A percentile compares a stretch with the other conserved stretches of the same genome.
Evolutionary conservation across 345 rosid genomes (phyloP).

Genomic region (Angophora floribunda): DNA sequence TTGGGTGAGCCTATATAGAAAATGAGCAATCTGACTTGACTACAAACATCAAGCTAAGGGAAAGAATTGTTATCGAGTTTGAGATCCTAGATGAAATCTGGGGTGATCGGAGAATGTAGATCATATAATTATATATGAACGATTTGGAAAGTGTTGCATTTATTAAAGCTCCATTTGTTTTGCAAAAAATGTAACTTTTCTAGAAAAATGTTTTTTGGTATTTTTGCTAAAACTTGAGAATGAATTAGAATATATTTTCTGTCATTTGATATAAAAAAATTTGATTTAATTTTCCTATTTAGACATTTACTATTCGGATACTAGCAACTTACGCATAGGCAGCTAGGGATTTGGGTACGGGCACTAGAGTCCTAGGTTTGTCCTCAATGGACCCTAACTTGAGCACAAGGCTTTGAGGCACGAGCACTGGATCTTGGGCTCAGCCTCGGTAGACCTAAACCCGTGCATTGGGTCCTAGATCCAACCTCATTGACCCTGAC

Average conservation of each 20-base stretch:
- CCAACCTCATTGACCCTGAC: fast-evolving
- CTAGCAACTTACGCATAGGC: not conserved
- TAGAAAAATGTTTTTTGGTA: not conserved
- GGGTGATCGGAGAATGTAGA: not conserved
- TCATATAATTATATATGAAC: too few relatives aligned
- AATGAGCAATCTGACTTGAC: too few relatives aligned
- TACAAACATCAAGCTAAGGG: too few relatives aligned
- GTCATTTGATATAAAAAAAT: not conserved
- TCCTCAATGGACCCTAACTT: not conserved
- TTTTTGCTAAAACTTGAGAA: not conserved
- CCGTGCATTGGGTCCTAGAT: not conserved
- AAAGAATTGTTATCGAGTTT: too few relatives aligned
- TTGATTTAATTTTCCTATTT: too few relatives aligned
- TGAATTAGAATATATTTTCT: not conserved
- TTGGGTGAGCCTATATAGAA: too few relatives aligned
- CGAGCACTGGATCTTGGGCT: fast-evolving
- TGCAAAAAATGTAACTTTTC: fast-evolving
- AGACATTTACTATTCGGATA: not conserved
- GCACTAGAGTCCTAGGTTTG: not conserved
- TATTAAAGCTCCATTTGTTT: too few relatives aligned
- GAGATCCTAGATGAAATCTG: too few relatives aligned
- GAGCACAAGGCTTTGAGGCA: not conserved
- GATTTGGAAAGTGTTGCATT: not conserved
- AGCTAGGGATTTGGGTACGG: not conserved
- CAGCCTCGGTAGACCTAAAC: not conserved